phyloP scores from a whole-genome alignment of 2,329 filamentous ascomycete genomes.

The Achaetomium macrosporum region DNA sequence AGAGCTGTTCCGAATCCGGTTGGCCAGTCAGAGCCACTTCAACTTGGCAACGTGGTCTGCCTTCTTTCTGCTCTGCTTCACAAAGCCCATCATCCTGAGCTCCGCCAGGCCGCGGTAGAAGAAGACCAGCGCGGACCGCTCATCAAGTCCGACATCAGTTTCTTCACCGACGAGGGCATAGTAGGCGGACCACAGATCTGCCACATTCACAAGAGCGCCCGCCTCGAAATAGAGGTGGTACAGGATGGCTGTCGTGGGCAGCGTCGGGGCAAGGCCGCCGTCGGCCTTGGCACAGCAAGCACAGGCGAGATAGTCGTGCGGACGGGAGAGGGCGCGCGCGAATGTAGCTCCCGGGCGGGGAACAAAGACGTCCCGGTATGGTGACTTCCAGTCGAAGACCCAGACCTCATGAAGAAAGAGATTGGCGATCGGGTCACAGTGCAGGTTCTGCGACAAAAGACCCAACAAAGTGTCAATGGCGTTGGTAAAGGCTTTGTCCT shows the following conservation, averaged over 20 bases:
- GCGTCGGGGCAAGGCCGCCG: constrained; percentile 49
- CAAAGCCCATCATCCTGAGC: constrained; percentile 75
- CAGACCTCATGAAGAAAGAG: constrained; percentile 65
- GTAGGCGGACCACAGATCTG: constrained; percentile 75
- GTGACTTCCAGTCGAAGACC: constrained; percentile 66
- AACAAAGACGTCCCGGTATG: constrained; percentile 67
- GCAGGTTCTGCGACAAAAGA: constrained; percentile 37
- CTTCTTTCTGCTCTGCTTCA: constrained; percentile 87
- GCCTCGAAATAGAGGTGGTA: constrained; percentile 78
- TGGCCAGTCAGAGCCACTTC: constrained; percentile 58
- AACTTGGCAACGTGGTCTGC: constrained; percentile 86
- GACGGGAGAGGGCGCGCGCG: constrained; percentile 64
- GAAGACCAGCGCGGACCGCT: constrained; percentile 58
- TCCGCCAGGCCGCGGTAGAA: constrained; percentile 87
- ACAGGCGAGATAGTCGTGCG: constrained; percentile 73
- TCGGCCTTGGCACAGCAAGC: constrained; percentile 54
- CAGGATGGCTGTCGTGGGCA: constrained; percentile 66
- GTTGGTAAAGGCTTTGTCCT: constrained; percentile 64
- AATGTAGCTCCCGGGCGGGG: constrained; percentile 65
- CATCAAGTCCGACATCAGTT: constrained; percentile 38
- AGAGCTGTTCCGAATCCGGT: not conserved
- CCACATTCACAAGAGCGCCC: constrained; percentile 69
- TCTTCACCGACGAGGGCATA: constrained; percentile 52
- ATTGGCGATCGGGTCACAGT: constrained; percentile 36
- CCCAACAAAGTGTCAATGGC: constrained; percentile 54